Evolutionary conservation across 2,329 filamentous ascomycete genomes (phyloP).

Genomic region (Mycosphaerella sp.): DNA sequence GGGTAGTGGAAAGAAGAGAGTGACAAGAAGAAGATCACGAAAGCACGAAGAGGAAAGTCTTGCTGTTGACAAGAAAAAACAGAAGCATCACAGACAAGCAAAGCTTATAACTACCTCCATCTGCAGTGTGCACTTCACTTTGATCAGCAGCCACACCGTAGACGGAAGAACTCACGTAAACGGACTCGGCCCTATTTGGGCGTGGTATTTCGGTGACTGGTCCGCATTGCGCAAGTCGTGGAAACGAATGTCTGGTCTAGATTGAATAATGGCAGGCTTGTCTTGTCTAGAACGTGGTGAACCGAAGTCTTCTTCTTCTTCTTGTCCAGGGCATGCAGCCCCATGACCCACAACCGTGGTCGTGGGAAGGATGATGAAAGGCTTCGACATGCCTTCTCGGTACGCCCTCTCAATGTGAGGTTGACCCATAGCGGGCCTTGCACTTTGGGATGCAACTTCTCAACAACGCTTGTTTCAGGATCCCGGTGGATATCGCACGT

Average conservation of each 20-base stretch:
- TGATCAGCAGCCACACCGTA: background rate
- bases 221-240: background rate
- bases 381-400: no score
- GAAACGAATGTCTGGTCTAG: background rate
- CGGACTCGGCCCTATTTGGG: background rate
- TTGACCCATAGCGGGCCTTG: no score
- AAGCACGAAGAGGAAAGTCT: conserved; percentile 8
- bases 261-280: conserved; percentile 11
- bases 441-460: background rate
- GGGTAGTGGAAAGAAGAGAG: conserved; percentile 15
- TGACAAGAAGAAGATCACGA: conserved; percentile 13
- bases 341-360: no score
- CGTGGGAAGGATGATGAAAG: no score
- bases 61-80: background rate
- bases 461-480: background rate
- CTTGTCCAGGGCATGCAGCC: background rate
- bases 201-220: background rate
- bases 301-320: background rate
- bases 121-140: background rate
- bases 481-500: background rate
- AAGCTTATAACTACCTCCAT: conserved; percentile 2
- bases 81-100: background rate
- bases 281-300: conserved; percentile 1
- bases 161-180: background rate
- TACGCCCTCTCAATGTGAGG: no score